Evolutionary conservation across 495 filamentous ascomycete genomes (phyloP).

Genomic region (Chlorociboria aeruginascens): DNA sequence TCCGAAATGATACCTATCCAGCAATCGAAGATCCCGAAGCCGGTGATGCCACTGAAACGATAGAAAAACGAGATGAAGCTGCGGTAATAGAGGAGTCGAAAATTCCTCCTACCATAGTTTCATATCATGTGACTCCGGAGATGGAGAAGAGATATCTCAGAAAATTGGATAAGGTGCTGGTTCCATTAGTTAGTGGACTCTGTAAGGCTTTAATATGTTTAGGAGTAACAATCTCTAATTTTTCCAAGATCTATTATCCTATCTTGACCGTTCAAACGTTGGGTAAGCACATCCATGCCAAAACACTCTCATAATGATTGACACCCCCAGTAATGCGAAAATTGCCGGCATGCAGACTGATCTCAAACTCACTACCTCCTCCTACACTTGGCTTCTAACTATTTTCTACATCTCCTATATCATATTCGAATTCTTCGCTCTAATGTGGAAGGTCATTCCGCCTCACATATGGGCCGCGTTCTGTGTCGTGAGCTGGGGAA

Average conservation of each 20-base stretch:
- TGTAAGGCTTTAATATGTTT: constrained; percentile 27
- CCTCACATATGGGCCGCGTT: constrained; percentile 28
- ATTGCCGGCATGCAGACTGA: constrained; percentile 34
- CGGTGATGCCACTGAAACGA: neutral
- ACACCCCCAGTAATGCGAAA: constrained; percentile 44
- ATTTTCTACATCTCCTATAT: constrained; percentile 66
- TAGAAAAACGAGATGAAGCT: no score
- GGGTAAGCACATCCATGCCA: constrained; percentile 4
- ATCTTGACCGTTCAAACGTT: constrained; percentile 57
- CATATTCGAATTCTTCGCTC: constrained; percentile 53
- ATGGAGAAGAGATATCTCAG: constrained; percentile 44
- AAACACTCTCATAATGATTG: constrained; percentile 36
- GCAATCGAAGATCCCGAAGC: neutral
- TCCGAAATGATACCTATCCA: neutral
- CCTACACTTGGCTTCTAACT: constrained; percentile 60
- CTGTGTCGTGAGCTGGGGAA: constrained; percentile 28
- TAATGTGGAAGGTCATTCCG: constrained; percentile 39
- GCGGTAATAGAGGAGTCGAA: no score
- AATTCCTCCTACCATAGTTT: neutral
- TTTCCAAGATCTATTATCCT: constrained; percentile 45
- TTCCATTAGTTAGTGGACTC: constrained; percentile 38
- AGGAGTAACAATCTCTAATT: neutral
- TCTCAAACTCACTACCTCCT: constrained; percentile 26
- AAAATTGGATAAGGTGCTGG: constrained; percentile 45
- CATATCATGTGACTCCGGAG: constrained; percentile 20